phyloP scores from a whole-genome alignment of 306 rosid genomes.

The Mucuna pruriens region DNA sequence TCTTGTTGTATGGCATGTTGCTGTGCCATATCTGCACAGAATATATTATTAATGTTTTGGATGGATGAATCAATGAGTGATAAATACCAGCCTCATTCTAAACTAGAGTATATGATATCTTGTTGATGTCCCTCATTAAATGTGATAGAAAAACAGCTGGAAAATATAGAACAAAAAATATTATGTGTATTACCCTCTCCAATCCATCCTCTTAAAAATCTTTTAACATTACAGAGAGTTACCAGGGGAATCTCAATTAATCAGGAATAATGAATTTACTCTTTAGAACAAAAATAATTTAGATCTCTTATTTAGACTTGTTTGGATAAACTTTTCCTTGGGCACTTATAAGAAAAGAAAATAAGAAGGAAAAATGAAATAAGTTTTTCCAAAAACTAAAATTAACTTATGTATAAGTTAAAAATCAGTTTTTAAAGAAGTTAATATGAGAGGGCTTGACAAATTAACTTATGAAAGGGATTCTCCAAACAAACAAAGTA shows the following conservation, averaged over 20 bases:
- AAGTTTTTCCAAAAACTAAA: no score
- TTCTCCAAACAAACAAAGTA: no score
- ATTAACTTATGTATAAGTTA: no score
- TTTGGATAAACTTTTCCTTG: no score
- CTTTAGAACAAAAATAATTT: neutral
- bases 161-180: neutral
- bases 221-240: neutral
- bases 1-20: conserved; percentile 96
- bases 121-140: conserved; percentile 9
- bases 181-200: neutral
- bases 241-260: conserved; percentile 9
- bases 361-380: no score
- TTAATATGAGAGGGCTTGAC: no score
- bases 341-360: no score
- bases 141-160: neutral
- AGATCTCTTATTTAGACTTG: neutral
- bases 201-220: neutral
- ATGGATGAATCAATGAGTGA: conserved; percentile 22
- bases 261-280: neutral
- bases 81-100: neutral
- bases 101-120: neutral
- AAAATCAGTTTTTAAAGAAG: no score
- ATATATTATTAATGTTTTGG: conserved; percentile 28
- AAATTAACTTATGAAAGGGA: no score
- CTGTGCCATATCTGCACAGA: conserved; percentile 81